Evolutionary conservation across 2,329 filamentous ascomycete genomes (phyloP).

Genomic region (Xylaria sp.): DNA sequence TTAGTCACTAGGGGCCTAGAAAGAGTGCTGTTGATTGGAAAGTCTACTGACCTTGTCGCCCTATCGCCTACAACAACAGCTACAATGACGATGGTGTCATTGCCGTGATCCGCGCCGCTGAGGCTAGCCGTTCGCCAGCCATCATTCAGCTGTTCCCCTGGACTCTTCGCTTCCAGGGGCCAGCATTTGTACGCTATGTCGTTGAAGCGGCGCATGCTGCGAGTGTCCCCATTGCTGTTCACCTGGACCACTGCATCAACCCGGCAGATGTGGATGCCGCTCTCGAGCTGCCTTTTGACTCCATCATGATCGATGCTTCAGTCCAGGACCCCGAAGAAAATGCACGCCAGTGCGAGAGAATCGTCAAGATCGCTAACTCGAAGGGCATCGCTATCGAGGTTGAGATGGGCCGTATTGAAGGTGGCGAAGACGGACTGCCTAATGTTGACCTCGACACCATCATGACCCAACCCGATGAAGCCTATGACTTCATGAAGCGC

Average conservation of each 20-base stretch:
- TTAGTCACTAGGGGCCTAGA: too few relatives aligned
- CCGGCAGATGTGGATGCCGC: background rate
- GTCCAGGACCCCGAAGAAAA: conserved; percentile 6
- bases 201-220: conserved; percentile 2
- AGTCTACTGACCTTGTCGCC: too few relatives aligned
- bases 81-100: conserved; percentile 9
- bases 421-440: conserved; percentile 1
- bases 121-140: conserved; percentile 7
- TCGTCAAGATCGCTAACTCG: background rate
- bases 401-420: conserved; percentile 1
- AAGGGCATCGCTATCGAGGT: conserved; percentile 5
- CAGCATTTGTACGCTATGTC: conserved; percentile 1
- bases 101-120: background rate
- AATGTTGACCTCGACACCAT: conserved; percentile 2
- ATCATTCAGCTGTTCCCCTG: conserved; percentile 12
- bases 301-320: conserved; percentile 7
- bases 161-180: background rate
- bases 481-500: background rate
- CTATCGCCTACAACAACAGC: too few relatives aligned
- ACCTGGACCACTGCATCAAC: conserved; percentile 8
- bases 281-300: background rate
- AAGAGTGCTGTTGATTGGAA: too few relatives aligned
- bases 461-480: conserved; percentile 2
- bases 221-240: conserved; percentile 7
- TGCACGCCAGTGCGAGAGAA: background rate